A percentile compares a stretch with the other conserved stretches of the same genome.
phyloP scores from a whole-genome alignment of 768 basidiomycete genomes.

The Plicaturopsis crispa region DNA sequence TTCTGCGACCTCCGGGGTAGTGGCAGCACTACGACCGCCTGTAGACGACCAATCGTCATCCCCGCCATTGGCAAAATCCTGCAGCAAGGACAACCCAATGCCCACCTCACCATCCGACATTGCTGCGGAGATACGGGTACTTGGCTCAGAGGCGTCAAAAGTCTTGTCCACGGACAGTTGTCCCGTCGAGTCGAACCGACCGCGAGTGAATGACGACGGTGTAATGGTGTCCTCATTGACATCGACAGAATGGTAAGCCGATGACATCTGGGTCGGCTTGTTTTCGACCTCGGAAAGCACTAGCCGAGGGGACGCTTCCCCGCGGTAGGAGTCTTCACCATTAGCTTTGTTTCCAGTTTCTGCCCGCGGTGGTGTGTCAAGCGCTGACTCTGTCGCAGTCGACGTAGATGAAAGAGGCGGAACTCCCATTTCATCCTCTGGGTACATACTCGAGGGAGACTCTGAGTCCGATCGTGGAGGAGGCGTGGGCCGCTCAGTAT shows the following conservation, averaged over 20 bases:
- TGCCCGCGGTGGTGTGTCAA: conserved; percentile 15
- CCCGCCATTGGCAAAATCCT: conserved; percentile 34
- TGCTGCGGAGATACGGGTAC: conserved; percentile 24
- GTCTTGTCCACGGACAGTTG: conserved; percentile 6
- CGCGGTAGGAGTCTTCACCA: no score
- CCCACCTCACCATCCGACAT: conserved; percentile 55
- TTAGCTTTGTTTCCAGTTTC: no score
- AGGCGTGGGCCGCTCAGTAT: conserved; percentile 2
- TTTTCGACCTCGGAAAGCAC: no score
- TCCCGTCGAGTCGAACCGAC: conserved; percentile 8
- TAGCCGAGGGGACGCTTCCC: no score
- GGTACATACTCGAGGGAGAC: background rate
- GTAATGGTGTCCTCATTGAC: no score
- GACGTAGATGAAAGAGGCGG: conserved; percentile 20
- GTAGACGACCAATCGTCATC: conserved; percentile 17
- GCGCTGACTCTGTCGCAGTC: conserved; percentile 16
- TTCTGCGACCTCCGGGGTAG: background rate
- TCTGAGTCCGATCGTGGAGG: conserved; percentile 7
- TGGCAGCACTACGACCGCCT: background rate
- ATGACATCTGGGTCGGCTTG: no score
- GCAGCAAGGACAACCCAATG: conserved; percentile 63
- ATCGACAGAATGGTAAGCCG: no score
- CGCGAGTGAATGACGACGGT: no score
- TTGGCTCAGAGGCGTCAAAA: conserved; percentile 17
- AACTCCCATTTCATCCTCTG: conserved; percentile 9